Evolutionary conservation across 495 filamentous ascomycete genomes (phyloP).

Genomic region (Aspergillus steynii): DNA sequence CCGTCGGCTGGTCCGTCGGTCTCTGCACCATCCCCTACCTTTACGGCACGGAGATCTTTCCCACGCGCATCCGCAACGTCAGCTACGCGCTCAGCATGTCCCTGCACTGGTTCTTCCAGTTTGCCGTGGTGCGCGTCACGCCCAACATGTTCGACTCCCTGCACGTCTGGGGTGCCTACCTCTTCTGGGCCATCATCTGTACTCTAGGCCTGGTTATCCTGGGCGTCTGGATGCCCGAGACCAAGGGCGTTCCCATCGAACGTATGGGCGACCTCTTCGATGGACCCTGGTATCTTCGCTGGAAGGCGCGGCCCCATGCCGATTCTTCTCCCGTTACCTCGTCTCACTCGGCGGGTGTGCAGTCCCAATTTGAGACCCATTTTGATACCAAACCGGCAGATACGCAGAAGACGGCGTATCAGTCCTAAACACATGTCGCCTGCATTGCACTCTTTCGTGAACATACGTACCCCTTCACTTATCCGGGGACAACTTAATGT

Average conservation of each 20-base stretch:
- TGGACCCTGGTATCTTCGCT: constrained; percentile 45
- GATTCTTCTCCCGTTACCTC: constrained; percentile 2
- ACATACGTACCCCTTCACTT: not conserved
- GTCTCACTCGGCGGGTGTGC: constrained; percentile 4
- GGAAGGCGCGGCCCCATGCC: constrained; percentile 31
- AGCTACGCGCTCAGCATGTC: constrained; percentile 46
- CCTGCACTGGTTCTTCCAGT: constrained; percentile 51
- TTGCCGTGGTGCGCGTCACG: constrained; percentile 50
- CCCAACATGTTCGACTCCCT: constrained; percentile 47
- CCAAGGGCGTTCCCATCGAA: constrained; percentile 46
- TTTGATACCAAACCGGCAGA: constrained; percentile 6
- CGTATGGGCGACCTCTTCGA: constrained; percentile 48
- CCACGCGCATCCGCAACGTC: constrained; percentile 45
- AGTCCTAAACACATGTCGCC: not conserved
- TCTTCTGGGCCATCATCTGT: constrained; percentile 48
- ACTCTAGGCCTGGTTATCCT: constrained; percentile 41
- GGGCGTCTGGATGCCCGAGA: constrained; percentile 50
- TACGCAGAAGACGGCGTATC: not conserved
- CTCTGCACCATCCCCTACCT: constrained; percentile 51
- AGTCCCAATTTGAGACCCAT: not conserved
- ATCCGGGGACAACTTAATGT: not conserved
- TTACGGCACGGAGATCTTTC: constrained; percentile 51
- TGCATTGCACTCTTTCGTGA: not conserved
- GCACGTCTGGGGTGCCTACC: constrained; percentile 46
- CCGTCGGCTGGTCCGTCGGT: constrained; percentile 51